Evolutionary conservation across 768 basidiomycete genomes (phyloP).

Genomic region (Psilocybe cubensis): DNA sequence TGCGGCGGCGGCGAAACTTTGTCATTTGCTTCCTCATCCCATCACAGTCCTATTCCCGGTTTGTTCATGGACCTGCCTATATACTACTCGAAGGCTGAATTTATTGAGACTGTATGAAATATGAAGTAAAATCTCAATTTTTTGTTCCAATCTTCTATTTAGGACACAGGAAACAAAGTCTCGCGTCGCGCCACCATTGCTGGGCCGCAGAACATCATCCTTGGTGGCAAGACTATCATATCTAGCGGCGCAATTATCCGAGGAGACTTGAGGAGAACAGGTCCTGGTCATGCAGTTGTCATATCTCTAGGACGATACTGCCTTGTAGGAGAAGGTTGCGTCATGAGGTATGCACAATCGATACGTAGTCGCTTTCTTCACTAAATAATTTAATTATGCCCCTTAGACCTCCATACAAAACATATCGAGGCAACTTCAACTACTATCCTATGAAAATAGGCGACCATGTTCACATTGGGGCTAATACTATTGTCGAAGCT

Average conservation of each 20-base stretch:
- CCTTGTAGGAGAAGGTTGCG: slow-evolving; percentile 84
- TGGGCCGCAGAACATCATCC: slow-evolving; percentile 95
- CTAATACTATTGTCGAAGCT: slow-evolving; percentile 89
- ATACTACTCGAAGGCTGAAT: slow-evolving; percentile 81
- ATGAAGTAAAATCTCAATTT: not conserved
- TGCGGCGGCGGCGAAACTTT: not conserved
- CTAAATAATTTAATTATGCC: not conserved
- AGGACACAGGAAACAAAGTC: slow-evolving; percentile 98
- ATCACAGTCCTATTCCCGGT: not conserved
- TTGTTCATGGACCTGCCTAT: slow-evolving; percentile 71
- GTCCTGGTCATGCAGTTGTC: slow-evolving; percentile 91
- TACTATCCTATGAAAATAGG: slow-evolving; percentile 98
- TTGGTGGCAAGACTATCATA: slow-evolving; percentile 97
- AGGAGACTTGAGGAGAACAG: slow-evolving; percentile 89
- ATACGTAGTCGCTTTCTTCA: not conserved
- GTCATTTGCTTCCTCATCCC: not conserved
- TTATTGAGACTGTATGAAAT: slow-evolving; percentile 79
- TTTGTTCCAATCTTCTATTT: not conserved
- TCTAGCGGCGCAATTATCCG: slow-evolving; percentile 89
- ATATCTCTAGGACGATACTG: slow-evolving; percentile 95
- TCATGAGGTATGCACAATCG: slow-evolving; percentile 65
- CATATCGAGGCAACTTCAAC: slow-evolving; percentile 89
- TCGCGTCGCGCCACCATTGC: slow-evolving; percentile 89
- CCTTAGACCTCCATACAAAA: slow-evolving; percentile 82
- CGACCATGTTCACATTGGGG: slow-evolving; percentile 93